Percentiles rank a stretch among this genome's conserved stretches.
Conservation (phyloP, 2,329 filamentous ascomycete genomes). For the Pseudonectria foliicola region DNA sequence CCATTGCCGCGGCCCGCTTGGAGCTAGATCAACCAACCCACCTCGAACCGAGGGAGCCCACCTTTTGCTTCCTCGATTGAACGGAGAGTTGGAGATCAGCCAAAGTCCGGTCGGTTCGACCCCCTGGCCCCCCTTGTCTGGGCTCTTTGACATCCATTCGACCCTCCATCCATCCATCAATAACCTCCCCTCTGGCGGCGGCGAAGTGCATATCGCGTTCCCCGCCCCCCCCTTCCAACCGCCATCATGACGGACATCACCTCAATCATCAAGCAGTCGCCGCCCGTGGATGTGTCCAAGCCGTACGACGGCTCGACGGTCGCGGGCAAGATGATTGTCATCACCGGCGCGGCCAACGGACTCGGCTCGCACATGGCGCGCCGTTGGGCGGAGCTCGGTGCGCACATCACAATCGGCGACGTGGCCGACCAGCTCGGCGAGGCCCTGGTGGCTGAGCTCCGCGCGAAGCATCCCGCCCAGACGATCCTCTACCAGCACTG, state of each 20-base stretch:
- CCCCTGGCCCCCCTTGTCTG: too few species aligned
- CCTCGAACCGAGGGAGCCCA: too few species aligned
- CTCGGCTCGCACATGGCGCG: slow-evolving; percentile 49
- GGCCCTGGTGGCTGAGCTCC: slow-evolving; percentile 45
- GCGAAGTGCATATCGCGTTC: too few species aligned
- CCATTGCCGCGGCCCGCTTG: too few species aligned
- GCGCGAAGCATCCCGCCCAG: slow-evolving; percentile 29
- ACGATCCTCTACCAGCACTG: slow-evolving; percentile 51
- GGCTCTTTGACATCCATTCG: too few species aligned
- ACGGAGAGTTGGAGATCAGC: too few species aligned
- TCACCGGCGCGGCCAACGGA: slow-evolving; percentile 58
- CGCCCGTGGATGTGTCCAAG: slow-evolving; percentile 37
- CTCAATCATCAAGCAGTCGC: slow-evolving; percentile 27
- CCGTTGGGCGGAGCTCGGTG: slow-evolving; percentile 48
- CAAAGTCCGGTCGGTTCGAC: too few species aligned
- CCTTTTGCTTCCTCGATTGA: too few species aligned
- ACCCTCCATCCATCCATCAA: too few species aligned
- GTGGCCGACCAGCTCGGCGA: slow-evolving; percentile 48
- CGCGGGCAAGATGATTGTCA: slow-evolving; percentile 49
- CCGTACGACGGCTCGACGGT: slow-evolving; percentile 40
- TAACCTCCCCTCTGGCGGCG: too few species aligned
- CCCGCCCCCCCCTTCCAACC: neutral
- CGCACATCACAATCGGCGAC: slow-evolving; percentile 57
- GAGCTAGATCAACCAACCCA: too few species aligned
- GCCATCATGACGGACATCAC: slow-evolving; percentile 13